Evolutionary conservation across 2,329 filamentous ascomycete species (phyloP).

Genomic region (Pleomassaria siparia): DNA sequence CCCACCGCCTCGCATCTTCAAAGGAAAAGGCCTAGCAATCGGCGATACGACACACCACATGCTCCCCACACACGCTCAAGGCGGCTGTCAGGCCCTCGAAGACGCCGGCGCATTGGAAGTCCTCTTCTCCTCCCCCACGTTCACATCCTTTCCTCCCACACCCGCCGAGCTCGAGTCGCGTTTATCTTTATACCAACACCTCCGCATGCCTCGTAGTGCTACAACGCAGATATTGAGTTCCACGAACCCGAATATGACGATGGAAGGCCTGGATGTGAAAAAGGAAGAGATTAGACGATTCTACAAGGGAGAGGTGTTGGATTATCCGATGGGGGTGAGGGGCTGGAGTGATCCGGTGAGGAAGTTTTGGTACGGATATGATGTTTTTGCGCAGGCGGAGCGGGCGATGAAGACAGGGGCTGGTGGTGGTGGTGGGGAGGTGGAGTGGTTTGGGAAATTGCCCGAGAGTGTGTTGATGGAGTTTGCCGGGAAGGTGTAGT

Average conservation of each 20-base stretch:
- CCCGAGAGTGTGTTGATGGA: background rate
- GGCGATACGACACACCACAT: slow-evolving; percentile 17
- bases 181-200: slow-evolving; percentile 7
- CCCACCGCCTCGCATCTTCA: slow-evolving; percentile 3
- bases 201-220: slow-evolving; percentile 14
- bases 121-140: slow-evolving; percentile 4
- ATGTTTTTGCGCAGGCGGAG: slow-evolving; percentile 14
- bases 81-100: slow-evolving; percentile 13
- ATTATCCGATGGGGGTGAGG: slow-evolving; percentile 9
- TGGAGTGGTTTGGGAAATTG: slow-evolving; percentile 9
- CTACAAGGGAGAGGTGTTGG: slow-evolving; percentile 11
- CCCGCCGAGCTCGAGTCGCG: slow-evolving; percentile 3
- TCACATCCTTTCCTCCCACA: background rate
- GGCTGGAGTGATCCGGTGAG: slow-evolving; percentile 6
- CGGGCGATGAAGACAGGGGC: slow-evolving; percentile 7
- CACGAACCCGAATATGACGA: slow-evolving; percentile 11
- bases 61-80: slow-evolving; percentile 18
- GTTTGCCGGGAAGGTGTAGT: slow-evolving; percentile 2
- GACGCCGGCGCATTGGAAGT: slow-evolving; percentile 16
- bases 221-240: slow-evolving; percentile 15
- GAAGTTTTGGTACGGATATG: slow-evolving; percentile 18
- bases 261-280: slow-evolving; percentile 10
- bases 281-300: slow-evolving; percentile 13
- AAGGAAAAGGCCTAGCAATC: slow-evolving; percentile 8
- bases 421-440: background rate